Percentiles rank a stretch among this genome's conserved stretches.
Conservation (phyloP, 202 grass and related monocot genomes). For the Saccharum hybrid region DNA sequence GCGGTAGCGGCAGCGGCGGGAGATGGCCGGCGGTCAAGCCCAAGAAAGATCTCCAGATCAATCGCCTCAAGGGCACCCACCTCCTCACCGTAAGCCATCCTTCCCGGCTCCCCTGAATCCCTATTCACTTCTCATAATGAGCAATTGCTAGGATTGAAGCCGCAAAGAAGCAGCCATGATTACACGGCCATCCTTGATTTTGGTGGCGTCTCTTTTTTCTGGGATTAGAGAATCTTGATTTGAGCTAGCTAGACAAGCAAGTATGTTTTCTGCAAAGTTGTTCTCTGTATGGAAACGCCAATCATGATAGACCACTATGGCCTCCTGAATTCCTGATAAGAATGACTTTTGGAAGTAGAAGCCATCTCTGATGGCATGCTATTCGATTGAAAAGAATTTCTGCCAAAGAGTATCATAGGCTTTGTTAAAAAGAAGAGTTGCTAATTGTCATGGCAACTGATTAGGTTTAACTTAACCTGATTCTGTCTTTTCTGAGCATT, state of each 20-base stretch:
- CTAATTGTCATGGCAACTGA: background rate
- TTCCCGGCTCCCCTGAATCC: background rate
- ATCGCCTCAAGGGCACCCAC: conserved; percentile 73
- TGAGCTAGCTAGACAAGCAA: background rate
- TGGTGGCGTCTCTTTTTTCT: background rate
- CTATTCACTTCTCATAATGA: background rate
- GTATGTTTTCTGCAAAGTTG: background rate
- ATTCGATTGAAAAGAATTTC: background rate
- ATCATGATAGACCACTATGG: background rate
- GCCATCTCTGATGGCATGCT: background rate
- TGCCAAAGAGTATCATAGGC: conserved; percentile 4
- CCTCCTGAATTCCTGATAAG: background rate
- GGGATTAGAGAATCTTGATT: background rate
- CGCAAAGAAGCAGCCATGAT: background rate
- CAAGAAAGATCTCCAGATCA: conserved; percentile 81
- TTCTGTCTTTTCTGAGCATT: conserved; percentile 15
- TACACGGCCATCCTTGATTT: conserved; percentile 1
- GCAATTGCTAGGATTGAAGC: background rate
- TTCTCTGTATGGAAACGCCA: background rate
- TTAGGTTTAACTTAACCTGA: background rate
- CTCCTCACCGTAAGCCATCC: conserved; percentile 72
- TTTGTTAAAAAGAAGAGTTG: background rate
- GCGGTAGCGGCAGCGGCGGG: conserved; percentile 53
- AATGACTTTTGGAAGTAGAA: background rate
- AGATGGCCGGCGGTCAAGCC: conserved; percentile 78